Base-by-base conservation (phyloP, 2,329 filamentous ascomycete species). In the Phialophora macrospora region DNA sequence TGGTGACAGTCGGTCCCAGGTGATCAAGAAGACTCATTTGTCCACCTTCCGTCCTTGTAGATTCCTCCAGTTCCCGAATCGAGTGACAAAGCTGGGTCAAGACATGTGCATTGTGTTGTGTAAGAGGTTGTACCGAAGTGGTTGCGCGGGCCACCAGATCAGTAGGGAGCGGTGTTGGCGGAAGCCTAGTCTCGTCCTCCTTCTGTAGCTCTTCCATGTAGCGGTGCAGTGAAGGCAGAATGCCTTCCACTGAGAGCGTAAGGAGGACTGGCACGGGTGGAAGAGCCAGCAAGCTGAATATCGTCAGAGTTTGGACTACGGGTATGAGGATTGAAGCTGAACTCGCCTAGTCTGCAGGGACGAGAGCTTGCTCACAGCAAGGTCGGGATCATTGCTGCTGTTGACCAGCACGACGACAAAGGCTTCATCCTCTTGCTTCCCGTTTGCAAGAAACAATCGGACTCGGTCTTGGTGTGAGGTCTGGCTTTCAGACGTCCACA, bases 81-180 rank as follows among this genome's bases (percentile, higher is more conserved):
- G 69, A 68, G 2, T 70, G 72, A 56, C 73, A 75, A 34, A 77
- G 60, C 64, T 76, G 74, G 55, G 72, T 75, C 46, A 79, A 66
- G 24, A 76, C 69, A 62, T 75, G 74, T 1, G 65, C 71, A 17
- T 76, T 71, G 11, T 77, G 73, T 49, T 74, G 69, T 1, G 71
- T 70, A 34, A 76, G 67, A 1, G 63, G 64, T n/a, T 69, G 67
- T 8, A 67, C 68, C 8, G 68, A 66, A 17, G 32, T 46, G 26
- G 70, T 74, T 14, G 65, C 55, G 46, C 60, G 63, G 24, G 65
- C 60, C 14, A 68, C 61, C 55, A 69, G 51, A 12, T 61, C 41
- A 6, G 73, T 74, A 7, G 61, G 46, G 17, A 49, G 20, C 1
- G 58, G 56, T 9, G 17, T 22, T 44, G 48, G 26, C 12, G 46